Conservation (phyloP, 2,329 filamentous ascomycete species). For the Penicillium thymicola region DNA sequence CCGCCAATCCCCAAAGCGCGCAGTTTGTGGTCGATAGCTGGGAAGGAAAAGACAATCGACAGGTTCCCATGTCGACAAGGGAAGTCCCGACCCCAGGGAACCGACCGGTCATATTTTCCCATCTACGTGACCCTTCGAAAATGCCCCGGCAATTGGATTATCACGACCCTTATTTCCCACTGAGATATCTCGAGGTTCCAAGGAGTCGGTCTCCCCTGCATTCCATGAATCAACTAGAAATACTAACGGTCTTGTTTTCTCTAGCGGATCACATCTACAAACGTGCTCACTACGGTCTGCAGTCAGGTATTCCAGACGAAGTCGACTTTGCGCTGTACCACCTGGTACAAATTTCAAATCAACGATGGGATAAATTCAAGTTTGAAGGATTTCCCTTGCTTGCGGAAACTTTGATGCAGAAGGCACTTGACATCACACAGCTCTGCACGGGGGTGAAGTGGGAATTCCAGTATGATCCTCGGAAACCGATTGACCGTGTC, state of each 20-base stretch:
- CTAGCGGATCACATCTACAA: slow-evolving; percentile 70
- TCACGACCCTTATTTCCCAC: slow-evolving; percentile 38
- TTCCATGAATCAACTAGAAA: neutral
- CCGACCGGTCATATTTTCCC: slow-evolving; percentile 37
- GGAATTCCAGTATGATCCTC: slow-evolving; percentile 67
- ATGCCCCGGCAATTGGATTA: slow-evolving; percentile 35
- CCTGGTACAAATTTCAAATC: slow-evolving; percentile 90
- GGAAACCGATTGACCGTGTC: slow-evolving; percentile 50
- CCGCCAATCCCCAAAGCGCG: slow-evolving; percentile 31
- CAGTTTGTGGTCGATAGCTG: slow-evolving; percentile 34
- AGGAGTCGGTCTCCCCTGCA: slow-evolving; percentile 29
- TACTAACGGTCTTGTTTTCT: slow-evolving; percentile 11
- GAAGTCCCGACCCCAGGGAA: slow-evolving; percentile 45
- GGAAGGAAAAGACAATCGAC: slow-evolving; percentile 37
- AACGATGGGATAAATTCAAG: slow-evolving; percentile 91
- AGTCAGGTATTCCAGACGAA: slow-evolving; percentile 74
- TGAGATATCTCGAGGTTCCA: slow-evolving; percentile 36
- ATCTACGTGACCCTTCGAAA: slow-evolving; percentile 28
- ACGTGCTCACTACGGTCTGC: slow-evolving; percentile 77
- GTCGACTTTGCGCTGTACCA: slow-evolving; percentile 93
- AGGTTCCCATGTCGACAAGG: slow-evolving; percentile 39
- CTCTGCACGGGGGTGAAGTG: slow-evolving; percentile 81
- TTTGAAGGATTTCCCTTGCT: slow-evolving; percentile 89
- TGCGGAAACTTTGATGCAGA: slow-evolving; percentile 82
- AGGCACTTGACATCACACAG: slow-evolving; percentile 72